Conservation (phyloP, 2,329 filamentous ascomycete species). For the Colletotrichum magnum region DNA sequence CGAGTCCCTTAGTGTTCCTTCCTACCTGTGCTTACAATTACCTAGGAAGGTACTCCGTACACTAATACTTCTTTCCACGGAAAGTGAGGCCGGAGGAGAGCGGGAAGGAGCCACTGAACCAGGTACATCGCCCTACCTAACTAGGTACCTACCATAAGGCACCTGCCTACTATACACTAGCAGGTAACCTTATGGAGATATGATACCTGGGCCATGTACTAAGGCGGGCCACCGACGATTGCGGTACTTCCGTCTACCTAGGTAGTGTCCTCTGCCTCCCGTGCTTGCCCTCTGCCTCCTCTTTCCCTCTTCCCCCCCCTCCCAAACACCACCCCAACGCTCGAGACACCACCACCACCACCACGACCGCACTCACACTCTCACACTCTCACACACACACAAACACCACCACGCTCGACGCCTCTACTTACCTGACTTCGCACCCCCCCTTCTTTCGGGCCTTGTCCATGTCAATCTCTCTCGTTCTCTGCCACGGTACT, state of each 20-base stretch:
- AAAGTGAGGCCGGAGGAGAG: not conserved
- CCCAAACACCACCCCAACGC: constrained; percentile 9
- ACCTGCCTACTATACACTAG: no score
- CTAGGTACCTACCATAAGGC: constrained; percentile 15
- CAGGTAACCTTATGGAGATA: no score
- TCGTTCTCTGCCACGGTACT: not conserved
- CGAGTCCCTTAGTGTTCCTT: no score
- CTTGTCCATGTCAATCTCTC: constrained; percentile 33
- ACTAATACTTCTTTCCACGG: no score
- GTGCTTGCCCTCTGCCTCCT: not conserved
- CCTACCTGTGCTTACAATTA: not conserved
- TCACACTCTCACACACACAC: constrained; percentile 1
- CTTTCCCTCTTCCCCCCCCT: constrained; percentile 12
- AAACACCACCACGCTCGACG: constrained; percentile 22
- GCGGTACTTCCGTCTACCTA: constrained; percentile 29
- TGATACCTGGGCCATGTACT: not conserved
- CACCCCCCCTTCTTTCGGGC: constrained; percentile 15
- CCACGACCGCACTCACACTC: not conserved
- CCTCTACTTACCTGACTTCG: constrained; percentile 15
- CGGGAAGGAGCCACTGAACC: constrained; percentile 4
- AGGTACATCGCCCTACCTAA: not conserved
- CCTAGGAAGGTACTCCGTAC: not conserved
- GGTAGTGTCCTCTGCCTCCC: no score
- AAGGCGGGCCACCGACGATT: constrained; percentile 34
- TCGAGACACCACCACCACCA: constrained; percentile 12